Evolutionary conservation across 257 asterid species (phyloP).

Genomic region (Cinchona pubescens): DNA sequence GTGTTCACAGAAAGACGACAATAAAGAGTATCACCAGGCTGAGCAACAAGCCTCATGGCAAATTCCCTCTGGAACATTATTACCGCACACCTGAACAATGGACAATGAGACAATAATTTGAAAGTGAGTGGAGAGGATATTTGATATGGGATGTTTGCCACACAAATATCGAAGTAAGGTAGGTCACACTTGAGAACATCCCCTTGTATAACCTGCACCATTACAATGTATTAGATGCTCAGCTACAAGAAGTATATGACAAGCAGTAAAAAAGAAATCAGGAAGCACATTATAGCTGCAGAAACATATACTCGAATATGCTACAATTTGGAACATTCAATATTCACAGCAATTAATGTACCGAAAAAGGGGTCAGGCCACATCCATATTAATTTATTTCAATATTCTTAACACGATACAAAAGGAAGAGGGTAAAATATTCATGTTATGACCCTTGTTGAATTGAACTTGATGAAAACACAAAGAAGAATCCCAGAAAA

Average conservation of each 20-base stretch:
- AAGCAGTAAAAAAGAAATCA: neutral
- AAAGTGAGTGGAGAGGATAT: conserved; percentile 96
- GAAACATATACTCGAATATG: neutral
- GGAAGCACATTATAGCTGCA: neutral
- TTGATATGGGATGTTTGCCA: conserved; percentile 94
- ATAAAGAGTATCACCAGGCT: conserved; percentile 84
- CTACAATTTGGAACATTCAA: neutral
- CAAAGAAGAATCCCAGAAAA: neutral
- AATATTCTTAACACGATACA: too few species aligned
- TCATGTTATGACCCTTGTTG: neutral
- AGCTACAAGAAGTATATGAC: neutral
- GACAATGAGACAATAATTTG: conserved; percentile 76
- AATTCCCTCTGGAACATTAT: conserved; percentile 95
- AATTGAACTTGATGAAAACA: neutral
- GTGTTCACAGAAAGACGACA: conserved; percentile 97
- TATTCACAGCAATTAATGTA: neutral
- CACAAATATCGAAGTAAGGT: conserved; percentile 93
- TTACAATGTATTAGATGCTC: neutral
- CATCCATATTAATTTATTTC: too few species aligned
- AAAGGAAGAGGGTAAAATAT: neutral
- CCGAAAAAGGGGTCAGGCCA: neutral
- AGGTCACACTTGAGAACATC: conserved; percentile 89
- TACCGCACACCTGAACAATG: conserved; percentile 86
- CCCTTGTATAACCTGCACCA: conserved; percentile 78
- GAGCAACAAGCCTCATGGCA: conserved; percentile 96